Evolutionary conservation across 2,329 filamentous ascomycete species (phyloP).

Genomic region (Stachybotrys chartarum): DNA sequence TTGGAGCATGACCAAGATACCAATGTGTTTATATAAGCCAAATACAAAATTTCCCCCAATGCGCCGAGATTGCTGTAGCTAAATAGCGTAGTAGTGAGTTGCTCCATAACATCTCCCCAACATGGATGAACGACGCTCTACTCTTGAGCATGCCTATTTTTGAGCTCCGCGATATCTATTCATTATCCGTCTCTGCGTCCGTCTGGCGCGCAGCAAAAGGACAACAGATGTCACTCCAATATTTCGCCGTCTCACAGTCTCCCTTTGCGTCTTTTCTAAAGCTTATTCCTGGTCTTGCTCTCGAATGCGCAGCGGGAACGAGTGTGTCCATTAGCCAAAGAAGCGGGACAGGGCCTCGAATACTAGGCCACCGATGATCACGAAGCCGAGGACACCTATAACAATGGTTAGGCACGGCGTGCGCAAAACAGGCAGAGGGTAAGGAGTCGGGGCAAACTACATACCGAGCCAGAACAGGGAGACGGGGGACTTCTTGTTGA

Average conservation of each 20-base stretch:
- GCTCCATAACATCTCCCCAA: no score
- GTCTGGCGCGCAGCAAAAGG: no score
- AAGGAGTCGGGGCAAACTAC: slow-evolving; percentile 11
- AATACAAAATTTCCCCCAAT: neutral
- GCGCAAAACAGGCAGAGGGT: neutral
- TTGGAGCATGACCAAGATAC: neutral
- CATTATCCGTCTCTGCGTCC: no score
- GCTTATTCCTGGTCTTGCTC: no score
- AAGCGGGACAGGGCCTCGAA: slow-evolving; percentile 51
- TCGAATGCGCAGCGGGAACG: neutral
- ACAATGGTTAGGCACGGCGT: slow-evolving; percentile 2
- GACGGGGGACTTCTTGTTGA: slow-evolving; percentile 48
- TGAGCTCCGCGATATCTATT: no score
- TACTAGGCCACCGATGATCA: slow-evolving; percentile 53
- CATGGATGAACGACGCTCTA: no score
- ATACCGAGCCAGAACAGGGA: slow-evolving; percentile 58
- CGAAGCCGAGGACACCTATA: slow-evolving; percentile 49
- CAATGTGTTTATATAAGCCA: neutral
- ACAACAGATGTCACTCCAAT: no score
- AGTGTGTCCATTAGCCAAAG: slow-evolving; percentile 26
- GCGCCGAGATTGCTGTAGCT: neutral
- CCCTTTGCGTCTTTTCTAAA: no score
- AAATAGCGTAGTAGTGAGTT: neutral
- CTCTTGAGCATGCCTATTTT: no score
- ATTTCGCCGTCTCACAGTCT: no score